phyloP scores from a whole-genome alignment of 75 land plant genomes.

The Azolla pinnata region DNA sequence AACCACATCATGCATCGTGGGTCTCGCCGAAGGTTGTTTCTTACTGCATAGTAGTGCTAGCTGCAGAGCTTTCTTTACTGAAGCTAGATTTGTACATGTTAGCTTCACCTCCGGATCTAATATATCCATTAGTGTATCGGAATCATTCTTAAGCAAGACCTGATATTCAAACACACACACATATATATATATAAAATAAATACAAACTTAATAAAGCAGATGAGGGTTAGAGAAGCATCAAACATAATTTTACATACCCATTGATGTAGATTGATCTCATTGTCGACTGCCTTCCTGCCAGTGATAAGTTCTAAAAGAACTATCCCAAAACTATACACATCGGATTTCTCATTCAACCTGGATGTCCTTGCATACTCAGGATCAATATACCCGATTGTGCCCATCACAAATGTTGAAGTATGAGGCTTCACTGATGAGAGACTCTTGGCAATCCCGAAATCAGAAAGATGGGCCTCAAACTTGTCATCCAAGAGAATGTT shows the following conservation, averaged over 20 bases:
- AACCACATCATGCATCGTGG: conserved; percentile 90
- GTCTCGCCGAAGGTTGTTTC: conserved; percentile 66
- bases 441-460: conserved; percentile 77
- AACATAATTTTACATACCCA: conserved; percentile 39
- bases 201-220: too few relatives aligned
- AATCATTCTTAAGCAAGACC: conserved; percentile 61
- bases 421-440: conserved; percentile 55
- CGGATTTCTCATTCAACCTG: conserved; percentile 74
- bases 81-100: conserved; percentile 47
- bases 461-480: conserved; percentile 77
- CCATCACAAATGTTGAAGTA: conserved; percentile 76
- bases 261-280: conserved; percentile 71
- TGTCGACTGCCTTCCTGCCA: conserved; percentile 75
- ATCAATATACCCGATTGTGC: conserved; percentile 93
- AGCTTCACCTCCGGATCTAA: conserved; percentile 69
- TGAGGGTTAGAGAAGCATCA: too few relatives aligned
- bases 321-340: conserved; percentile 88
- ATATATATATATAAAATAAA: neutral
- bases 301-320: conserved; percentile 83
- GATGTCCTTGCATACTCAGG: conserved; percentile 91
- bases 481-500: conserved; percentile 77
- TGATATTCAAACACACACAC: conserved; percentile 11
- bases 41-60: conserved; percentile 86
- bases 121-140: conserved; percentile 62
- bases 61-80: conserved; percentile 68